Evolutionary conservation across 2,329 filamentous ascomycete species (phyloP), one percentile per base, ranked within the genome.

Genomic region (Talaromyces sp.): DNA sequence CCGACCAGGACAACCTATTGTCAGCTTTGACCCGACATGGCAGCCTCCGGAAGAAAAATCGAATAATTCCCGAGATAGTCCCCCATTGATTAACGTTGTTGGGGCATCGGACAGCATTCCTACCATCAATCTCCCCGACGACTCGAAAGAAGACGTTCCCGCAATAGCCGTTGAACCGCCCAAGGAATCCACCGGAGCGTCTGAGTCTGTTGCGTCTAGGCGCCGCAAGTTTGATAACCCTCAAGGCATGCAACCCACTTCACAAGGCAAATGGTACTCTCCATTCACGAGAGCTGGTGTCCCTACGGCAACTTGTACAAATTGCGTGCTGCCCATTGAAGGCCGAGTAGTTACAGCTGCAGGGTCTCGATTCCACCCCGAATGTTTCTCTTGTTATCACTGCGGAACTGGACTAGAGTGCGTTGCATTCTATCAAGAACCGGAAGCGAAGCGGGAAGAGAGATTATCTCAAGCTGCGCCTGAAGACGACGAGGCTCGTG

Each of bases 381-480:
- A 91, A 63, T 99, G 94, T 74, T 97, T 99, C 77, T 82, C 84
- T 43, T 99, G 94, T 77, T 88, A 90, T 71, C 83, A 89, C 60
- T 99, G 94, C 72, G 86, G 87, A 31, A 96, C 92, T 9, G 83
- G 86, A 19, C 87, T 99, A 17, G 94, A 99, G 76, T 93, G 91
- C 57, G 89, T 99, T 58, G 94, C 96, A 66, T 97, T 99, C 73
- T 96, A 94, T 64, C 91, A 91, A 0, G 94, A 99, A 73, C 94
- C 94, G 0, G 84, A 91, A 8, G 75, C 80, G 41, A 83, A 85
- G 63, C 88, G 90, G 45, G 75, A 76, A 1, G 87, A 87, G 53
- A 87, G 94, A 25, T 77, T 96, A 0, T 83, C 85, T 31, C 84
- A 84, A 22, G 81, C 87, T 63, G 68, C 82, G 0, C 72, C 89